A percentile compares a stretch with the other conserved stretches of the same genome.
phyloP scores from a whole-genome alignment of 2,329 filamentous ascomycete species.

The Bipolaris victoriae region DNA sequence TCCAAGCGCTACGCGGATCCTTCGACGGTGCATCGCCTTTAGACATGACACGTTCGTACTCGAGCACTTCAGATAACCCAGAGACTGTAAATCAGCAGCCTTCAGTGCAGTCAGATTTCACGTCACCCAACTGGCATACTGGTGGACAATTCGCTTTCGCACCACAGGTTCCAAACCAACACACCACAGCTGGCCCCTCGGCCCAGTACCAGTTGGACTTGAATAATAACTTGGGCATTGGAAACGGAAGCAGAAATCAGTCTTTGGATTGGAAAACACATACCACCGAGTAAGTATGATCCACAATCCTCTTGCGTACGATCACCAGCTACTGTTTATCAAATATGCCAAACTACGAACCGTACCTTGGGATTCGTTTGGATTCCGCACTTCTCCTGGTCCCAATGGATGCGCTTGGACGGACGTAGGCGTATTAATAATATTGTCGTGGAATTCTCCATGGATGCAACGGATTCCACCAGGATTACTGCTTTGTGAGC shows the following conservation, averaged over 20 bases:
- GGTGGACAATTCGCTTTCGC: neutral
- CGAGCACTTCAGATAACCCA: slow-evolving; percentile 4
- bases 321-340: slow-evolving; percentile 1
- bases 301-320: slow-evolving; percentile 3
- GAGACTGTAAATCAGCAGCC: neutral
- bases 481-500: too few species aligned
- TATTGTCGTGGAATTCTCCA: neutral
- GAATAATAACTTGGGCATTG: neutral
- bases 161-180: neutral
- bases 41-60: slow-evolving; percentile 18
- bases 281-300: slow-evolving; percentile 16
- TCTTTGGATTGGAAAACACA: neutral
- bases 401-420: neutral
- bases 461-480: neutral
- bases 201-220: slow-evolving; percentile 3
- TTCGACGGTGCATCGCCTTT: neutral
- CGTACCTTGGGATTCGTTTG: too few species aligned
- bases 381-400: neutral
- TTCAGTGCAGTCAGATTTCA: neutral
- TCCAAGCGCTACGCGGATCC: slow-evolving; percentile 2
- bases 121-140: neutral
- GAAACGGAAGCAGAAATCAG: neutral
- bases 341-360: neutral
- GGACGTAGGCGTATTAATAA: neutral
- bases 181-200: neutral